These are phyloP conservation scores for Pseudisothecium myosuroides DNA, from an alignment of 225 moss, liverwort and hornwort genomes.

Conservation along the genomic window DNA sequence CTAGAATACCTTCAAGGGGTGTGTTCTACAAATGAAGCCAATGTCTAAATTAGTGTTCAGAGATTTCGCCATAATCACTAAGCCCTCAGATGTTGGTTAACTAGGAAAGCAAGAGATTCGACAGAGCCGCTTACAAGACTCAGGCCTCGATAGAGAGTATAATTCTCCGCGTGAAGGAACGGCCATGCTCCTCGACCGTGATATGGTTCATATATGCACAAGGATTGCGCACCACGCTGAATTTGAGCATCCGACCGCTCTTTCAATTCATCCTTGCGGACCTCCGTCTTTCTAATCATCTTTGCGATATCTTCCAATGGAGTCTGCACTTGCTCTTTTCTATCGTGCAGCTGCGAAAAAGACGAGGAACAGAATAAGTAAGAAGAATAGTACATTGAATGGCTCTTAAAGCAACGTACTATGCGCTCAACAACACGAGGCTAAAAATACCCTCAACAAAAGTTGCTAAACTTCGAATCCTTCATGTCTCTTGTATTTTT, in stretches of 20 bases:
- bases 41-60: neutral
- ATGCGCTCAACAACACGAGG: neutral
- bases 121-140: conserved; percentile 57
- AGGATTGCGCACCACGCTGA: conserved; percentile 71
- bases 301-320: conserved; percentile 78
- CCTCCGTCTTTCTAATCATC: conserved; percentile 71
- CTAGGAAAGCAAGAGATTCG: neutral
- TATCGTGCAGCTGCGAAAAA: conserved; percentile 44
- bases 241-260: conserved; percentile 75
- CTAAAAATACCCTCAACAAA: neutral
- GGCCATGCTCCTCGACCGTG: conserved; percentile 79
- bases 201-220: conserved; percentile 83
- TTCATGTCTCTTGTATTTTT: neutral
- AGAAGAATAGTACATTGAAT: neutral
- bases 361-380: neutral
- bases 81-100: neutral
- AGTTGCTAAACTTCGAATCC: neutral
- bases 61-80: neutral
- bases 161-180: conserved; percentile 54
- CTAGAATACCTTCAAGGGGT: neutral
- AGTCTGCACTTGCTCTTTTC: conserved; percentile 38
- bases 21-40: neutral
- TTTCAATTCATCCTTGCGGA: conserved; percentile 62
- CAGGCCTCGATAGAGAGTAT: conserved; percentile 72
- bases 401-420: neutral